Evolutionary conservation across 169 alveolate genomes (phyloP).

Genomic region (Toxoplasma gondii): DNA sequence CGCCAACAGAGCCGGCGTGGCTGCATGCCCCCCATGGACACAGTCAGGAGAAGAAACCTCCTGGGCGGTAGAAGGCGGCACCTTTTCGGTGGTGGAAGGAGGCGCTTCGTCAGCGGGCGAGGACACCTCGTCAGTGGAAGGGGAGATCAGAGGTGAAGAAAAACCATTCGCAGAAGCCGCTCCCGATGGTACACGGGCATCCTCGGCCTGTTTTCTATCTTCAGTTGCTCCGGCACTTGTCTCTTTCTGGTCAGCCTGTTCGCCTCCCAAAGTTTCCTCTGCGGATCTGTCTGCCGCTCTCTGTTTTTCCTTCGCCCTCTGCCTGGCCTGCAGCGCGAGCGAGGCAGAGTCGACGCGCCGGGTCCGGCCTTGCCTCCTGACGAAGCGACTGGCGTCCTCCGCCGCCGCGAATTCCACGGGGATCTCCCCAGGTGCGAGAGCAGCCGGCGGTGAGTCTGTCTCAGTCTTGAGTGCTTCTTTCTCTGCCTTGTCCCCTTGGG

Average conservation of each 20-base stretch:
- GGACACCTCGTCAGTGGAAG: too few species aligned
- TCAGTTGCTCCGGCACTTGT: too few species aligned
- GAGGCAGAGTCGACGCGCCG: neutral
- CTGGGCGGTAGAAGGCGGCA: too few species aligned
- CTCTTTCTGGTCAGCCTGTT: neutral
- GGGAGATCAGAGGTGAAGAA: too few species aligned
- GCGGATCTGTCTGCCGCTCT: neutral
- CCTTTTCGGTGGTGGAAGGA: too few species aligned
- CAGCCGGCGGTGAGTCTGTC: neutral
- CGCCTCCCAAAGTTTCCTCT: neutral
- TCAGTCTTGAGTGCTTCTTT: too few species aligned
- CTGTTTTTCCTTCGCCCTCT: neutral
- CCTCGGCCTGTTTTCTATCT: too few species aligned
- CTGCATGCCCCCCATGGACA: neutral
- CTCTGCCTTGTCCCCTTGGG: neutral
- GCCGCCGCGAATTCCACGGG: slow-evolving; percentile 30
- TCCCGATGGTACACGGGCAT: too few species aligned
- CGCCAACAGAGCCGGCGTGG: neutral
- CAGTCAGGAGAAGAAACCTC: neutral
- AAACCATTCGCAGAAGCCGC: too few species aligned
- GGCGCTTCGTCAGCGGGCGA: neutral
- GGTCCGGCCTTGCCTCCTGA: neutral
- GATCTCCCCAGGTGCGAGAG: slow-evolving; percentile 19
- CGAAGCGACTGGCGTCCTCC: neutral
- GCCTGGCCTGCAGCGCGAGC: neutral